Conservation (phyloP, 1,284 basidiomycete genomes). For the Papiliotrema nemorosa region DNA sequence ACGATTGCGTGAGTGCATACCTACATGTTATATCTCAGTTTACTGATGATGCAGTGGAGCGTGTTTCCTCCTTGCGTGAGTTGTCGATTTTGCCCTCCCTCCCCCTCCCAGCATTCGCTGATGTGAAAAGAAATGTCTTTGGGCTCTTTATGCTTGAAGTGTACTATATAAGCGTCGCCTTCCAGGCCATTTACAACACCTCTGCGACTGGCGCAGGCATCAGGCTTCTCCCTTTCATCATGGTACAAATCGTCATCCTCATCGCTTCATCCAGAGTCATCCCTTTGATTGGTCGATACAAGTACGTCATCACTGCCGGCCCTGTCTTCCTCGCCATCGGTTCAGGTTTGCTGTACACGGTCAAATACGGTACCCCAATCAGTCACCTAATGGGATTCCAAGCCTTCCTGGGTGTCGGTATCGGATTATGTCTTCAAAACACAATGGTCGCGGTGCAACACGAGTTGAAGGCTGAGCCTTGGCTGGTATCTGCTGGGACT, state of each 20-base stretch:
- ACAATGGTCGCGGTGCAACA: constrained; percentile 44
- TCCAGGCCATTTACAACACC: constrained; percentile 43
- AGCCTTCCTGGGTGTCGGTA: constrained; percentile 42
- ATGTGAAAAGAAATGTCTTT: no score
- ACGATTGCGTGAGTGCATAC: constrained; percentile 35
- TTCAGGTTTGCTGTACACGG: constrained; percentile 41
- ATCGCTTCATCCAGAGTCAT: constrained; percentile 42
- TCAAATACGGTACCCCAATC: constrained; percentile 28
- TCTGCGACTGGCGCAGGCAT: constrained; percentile 47
- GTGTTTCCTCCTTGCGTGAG: neutral
- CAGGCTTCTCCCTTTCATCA: constrained; percentile 43
- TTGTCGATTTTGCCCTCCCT: neutral
- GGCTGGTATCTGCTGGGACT: constrained; percentile 37
- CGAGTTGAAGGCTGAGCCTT: constrained; percentile 39
- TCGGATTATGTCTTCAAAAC: constrained; percentile 42
- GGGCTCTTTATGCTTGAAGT: constrained; percentile 43
- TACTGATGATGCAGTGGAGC: neutral
- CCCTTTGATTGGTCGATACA: constrained; percentile 42
- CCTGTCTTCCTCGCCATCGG: constrained; percentile 37
- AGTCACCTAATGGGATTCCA: constrained; percentile 42
- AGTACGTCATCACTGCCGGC: constrained; percentile 41
- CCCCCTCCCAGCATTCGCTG: no score
- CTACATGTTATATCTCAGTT: neutral
- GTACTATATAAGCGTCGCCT: constrained; percentile 40
- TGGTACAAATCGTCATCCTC: constrained; percentile 42